Conservation (phyloP, 805 yeast species). For the Wickerhamiella dianesei region DNA sequence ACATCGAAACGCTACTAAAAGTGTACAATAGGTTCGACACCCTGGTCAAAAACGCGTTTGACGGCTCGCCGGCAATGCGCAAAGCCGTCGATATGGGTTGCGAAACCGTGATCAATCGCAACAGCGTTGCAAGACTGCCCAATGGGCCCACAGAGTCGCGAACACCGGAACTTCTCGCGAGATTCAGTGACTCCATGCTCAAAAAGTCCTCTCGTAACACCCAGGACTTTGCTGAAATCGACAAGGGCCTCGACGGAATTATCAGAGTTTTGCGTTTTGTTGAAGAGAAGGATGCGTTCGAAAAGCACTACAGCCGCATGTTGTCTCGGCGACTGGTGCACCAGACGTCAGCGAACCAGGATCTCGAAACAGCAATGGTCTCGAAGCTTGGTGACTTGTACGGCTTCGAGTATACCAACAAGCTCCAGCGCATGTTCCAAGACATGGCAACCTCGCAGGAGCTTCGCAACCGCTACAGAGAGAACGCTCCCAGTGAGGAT, state of each 20-base stretch:
- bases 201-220: slow-evolving; percentile 58
- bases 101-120: slow-evolving; percentile 65
- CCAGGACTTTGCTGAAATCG: slow-evolving; percentile 50
- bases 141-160: slow-evolving; percentile 35
- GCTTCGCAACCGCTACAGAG: slow-evolving; percentile 43
- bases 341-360: slow-evolving; percentile 73
- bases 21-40: slow-evolving; percentile 55
- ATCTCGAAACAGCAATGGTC: slow-evolving; percentile 70
- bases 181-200: slow-evolving; percentile 71
- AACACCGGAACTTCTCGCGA: slow-evolving; percentile 86
- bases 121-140: slow-evolving; percentile 53
- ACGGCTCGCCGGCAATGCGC: slow-evolving; percentile 61
- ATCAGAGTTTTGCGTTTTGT: slow-evolving; percentile 78
- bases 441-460: slow-evolving; percentile 80
- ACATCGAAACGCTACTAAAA: slow-evolving; percentile 60
- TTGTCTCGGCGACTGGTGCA: slow-evolving; percentile 81
- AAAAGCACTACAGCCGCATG: slow-evolving; percentile 77
- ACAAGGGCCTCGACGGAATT: slow-evolving; percentile 58
- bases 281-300: slow-evolving; percentile 91
- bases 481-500: slow-evolving; percentile 24
- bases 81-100: slow-evolving; percentile 86
- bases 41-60: slow-evolving; percentile 55
- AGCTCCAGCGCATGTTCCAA: slow-evolving; percentile 89
- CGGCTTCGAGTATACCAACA: slow-evolving; percentile 83
- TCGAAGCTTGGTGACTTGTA: slow-evolving; percentile 79